Conservation (phyloP, 257 asterid genomes). For the Ocimum tenuiflorum region DNA sequence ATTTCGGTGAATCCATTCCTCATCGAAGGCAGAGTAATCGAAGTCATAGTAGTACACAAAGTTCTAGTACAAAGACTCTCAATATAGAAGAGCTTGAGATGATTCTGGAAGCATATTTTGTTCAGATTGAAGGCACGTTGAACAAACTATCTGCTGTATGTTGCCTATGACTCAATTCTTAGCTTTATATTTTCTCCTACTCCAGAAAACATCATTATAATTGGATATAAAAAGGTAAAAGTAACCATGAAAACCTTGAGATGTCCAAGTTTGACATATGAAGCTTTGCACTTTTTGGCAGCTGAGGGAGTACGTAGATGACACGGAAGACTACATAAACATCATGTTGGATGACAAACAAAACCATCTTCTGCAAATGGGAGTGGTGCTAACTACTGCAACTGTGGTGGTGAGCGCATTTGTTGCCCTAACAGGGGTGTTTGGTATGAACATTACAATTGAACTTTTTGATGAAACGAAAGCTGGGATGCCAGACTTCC, state of each 20-base stretch:
- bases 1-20: constrained; percentile 22
- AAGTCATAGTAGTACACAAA: constrained; percentile 35
- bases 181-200: not conserved
- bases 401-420: constrained; percentile 67
- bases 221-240: not conserved
- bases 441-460: constrained; percentile 59
- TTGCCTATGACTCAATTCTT: not conserved
- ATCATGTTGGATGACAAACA: constrained; percentile 86
- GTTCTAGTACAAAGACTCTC: constrained; percentile 37
- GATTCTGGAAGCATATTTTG: constrained; percentile 86
- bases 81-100: constrained; percentile 87
- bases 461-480: constrained; percentile 29
- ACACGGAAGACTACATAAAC: constrained; percentile 85
- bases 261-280: no score
- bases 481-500: constrained; percentile 45
- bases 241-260: no score
- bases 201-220: no score
- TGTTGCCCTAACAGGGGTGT: constrained; percentile 56
- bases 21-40: constrained; percentile 36
- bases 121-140: constrained; percentile 71
- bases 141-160: constrained; percentile 69
- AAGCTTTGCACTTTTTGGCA: no score
- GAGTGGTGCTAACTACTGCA: constrained; percentile 61
- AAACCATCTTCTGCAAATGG: constrained; percentile 86
- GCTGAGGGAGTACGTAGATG: constrained; percentile 86